phyloP scores from a whole-genome alignment of 345 rosid species.

The Ceriops tagal region DNA sequence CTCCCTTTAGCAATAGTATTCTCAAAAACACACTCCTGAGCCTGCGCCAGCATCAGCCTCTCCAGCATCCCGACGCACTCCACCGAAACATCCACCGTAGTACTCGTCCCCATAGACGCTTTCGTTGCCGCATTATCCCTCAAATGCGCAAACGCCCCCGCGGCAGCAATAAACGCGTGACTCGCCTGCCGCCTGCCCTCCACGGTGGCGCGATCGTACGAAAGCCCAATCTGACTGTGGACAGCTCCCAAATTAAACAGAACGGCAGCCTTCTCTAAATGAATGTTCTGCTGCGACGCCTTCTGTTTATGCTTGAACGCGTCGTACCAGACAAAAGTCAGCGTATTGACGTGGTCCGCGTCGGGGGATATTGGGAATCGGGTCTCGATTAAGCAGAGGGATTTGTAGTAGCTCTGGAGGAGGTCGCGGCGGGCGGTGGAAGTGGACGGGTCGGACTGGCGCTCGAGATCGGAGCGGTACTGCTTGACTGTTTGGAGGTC shows the following conservation, averaged over 20 bases:
- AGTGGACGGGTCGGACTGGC: constrained; percentile 57
- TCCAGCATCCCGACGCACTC: constrained; percentile 96
- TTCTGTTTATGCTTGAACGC: constrained; percentile 85
- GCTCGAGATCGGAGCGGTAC: constrained; percentile 80
- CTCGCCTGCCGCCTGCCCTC: constrained; percentile 88
- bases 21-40: constrained; percentile 97
- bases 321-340: constrained; percentile 81
- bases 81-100: constrained; percentile 76
- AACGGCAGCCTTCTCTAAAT: constrained; percentile 89
- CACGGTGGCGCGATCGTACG: constrained; percentile 67
- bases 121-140: constrained; percentile 73
- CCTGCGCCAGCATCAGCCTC: constrained; percentile 91
- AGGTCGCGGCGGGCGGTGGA: constrained; percentile 79
- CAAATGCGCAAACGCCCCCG: constrained; percentile 72
- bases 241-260: constrained; percentile 82
- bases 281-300: constrained; percentile 84
- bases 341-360: constrained; percentile 66
- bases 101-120: constrained; percentile 67
- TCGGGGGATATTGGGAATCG: constrained; percentile 96
- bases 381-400: constrained; percentile 80
- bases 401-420: constrained; percentile 62
- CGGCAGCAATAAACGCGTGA: constrained; percentile 83
- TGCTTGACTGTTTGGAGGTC: constrained; percentile 71
- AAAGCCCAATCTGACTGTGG: constrained; percentile 81
- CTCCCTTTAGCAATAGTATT: constrained; percentile 95